Base-by-base conservation (phyloP, 208 protist species). In the Pavlovales sp. region DNA sequence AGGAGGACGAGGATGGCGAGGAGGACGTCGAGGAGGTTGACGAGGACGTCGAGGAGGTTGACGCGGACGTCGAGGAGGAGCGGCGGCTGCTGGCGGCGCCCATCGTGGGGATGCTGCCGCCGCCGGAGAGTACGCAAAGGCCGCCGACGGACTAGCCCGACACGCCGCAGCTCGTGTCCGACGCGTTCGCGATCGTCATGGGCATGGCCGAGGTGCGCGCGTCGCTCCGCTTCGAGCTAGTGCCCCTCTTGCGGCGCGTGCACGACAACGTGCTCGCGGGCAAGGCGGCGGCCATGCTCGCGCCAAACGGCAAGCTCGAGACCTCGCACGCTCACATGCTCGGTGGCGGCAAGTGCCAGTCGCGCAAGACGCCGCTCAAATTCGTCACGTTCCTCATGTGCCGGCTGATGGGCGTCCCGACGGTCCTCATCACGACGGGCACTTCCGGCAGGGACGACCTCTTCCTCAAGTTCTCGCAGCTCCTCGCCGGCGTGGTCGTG, bases 311-410 rank as follows among this genome's bases (percentile, higher is more conserved):
- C 28, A 42, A 28, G 39, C 8, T 32, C 20, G 44, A 57, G 11
- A 20, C 7, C 11, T 20, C 44, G 44, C 20, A 20, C 11, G 11
- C 11, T 7, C 37, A 28, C 30, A 82, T 82, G 78, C 32, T 57
- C 26, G 78, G 78, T 40, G 78, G 78, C 32, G 78, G 78, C 78
- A 82, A 82, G 78, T 37, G 26, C 40, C 78, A 82, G 78, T n/a
- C 40, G 40, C 78, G 41, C 10, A 82, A 82, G 78, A 82, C 78
- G 78, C 78, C 78, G 20, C 78, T 82, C 78, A 82, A 82, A 40
- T 8, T 82, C 26, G 44, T 37, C 78, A 34, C 78, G 26, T 5
- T 82, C 30, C 26, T 82, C 39, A 44, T 82, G 78, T 82, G 78
- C 78, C 78, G 78, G 20, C 4, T 82, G 78, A 44, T 57, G 20